These are phyloP conservation scores for Myochromella boudieri DNA, from an alignment of 768 basidiomycete species.

Conservation along the genomic window DNA sequence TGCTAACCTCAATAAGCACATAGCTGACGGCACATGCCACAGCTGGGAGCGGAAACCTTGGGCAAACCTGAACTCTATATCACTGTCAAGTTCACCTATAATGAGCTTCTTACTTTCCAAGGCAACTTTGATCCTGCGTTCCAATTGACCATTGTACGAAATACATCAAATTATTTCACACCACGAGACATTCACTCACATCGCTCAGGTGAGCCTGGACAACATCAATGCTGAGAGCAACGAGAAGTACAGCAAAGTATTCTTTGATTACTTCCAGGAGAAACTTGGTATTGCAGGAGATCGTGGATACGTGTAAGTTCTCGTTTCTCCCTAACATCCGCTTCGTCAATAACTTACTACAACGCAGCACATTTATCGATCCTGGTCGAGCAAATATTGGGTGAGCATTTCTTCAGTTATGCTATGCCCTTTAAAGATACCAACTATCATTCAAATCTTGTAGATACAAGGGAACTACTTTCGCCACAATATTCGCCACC, in stretches of 20 bases:
- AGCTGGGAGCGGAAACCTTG: constrained; percentile 56
- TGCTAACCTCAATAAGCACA: not conserved
- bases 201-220: constrained; percentile 51
- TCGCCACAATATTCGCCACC: constrained; percentile 41
- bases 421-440: not conserved
- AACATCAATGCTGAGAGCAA: constrained; percentile 50
- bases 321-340: not conserved
- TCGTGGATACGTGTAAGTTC: constrained; percentile 60
- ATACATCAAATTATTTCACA: not conserved
- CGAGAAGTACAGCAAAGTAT: constrained; percentile 51
- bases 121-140: constrained; percentile 70
- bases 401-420: constrained; percentile 25
- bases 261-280: constrained; percentile 54
- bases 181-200: not conserved
- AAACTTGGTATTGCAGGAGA: constrained; percentile 49
- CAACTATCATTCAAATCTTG: not conserved
- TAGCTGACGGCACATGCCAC: not conserved
- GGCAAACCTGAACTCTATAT: constrained; percentile 57
- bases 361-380: constrained; percentile 44
- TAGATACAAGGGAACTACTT: constrained; percentile 45
- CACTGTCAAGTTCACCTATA: constrained; percentile 44
- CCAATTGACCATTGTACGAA: constrained; percentile 55
- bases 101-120: constrained; percentile 58
- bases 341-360: not conserved
- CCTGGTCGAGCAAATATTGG: constrained; percentile 50